Conservation (phyloP, 2,329 filamentous ascomycete species). For the Monosporascus sp. region DNA sequence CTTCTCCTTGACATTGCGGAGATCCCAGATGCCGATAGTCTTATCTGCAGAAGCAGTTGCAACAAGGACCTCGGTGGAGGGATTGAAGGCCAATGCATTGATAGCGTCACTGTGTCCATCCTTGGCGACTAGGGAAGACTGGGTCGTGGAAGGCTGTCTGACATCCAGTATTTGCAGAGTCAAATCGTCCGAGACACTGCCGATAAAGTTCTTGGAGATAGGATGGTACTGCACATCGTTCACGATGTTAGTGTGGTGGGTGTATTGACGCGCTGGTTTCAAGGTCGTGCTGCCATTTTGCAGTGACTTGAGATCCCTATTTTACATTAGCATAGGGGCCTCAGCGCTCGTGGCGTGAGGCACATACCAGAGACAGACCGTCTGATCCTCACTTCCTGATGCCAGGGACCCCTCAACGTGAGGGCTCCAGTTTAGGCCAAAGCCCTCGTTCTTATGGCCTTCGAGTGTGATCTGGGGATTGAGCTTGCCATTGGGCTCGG, state of each 20-base stretch:
- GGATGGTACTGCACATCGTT: slow-evolving; percentile 98
- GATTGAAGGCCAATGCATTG: slow-evolving; percentile 94
- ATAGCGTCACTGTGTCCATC: slow-evolving; percentile 86
- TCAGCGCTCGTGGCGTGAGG: not conserved
- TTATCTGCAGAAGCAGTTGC: slow-evolving; percentile 94
- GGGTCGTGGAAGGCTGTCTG: slow-evolving; percentile 60
- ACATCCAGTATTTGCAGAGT: slow-evolving; percentile 89
- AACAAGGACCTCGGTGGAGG: slow-evolving; percentile 79
- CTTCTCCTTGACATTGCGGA: slow-evolving; percentile 84
- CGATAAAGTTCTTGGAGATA: slow-evolving; percentile 76
- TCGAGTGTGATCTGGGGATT: slow-evolving; percentile 79
- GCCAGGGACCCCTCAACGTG: slow-evolving; percentile 75
- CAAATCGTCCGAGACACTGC: slow-evolving; percentile 90
- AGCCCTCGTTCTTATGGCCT: slow-evolving; percentile 85
- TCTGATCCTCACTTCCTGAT: slow-evolving; percentile 87
- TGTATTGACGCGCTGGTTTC: slow-evolving; percentile 69
- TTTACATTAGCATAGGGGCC: slow-evolving; percentile 4
- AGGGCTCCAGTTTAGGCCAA: slow-evolving; percentile 89
- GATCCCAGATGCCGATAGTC: slow-evolving; percentile 90
- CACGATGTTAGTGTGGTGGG: slow-evolving; percentile 82
- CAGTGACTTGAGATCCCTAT: slow-evolving; percentile 74
- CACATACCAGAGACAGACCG: slow-evolving; percentile 79
- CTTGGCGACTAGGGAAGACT: slow-evolving; percentile 62
- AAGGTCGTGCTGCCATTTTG: slow-evolving; percentile 64
- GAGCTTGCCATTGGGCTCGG: slow-evolving; percentile 65